Conservation (phyloP, 176 grass and related monocot genomes). For the Guadua angustifolia region DNA sequence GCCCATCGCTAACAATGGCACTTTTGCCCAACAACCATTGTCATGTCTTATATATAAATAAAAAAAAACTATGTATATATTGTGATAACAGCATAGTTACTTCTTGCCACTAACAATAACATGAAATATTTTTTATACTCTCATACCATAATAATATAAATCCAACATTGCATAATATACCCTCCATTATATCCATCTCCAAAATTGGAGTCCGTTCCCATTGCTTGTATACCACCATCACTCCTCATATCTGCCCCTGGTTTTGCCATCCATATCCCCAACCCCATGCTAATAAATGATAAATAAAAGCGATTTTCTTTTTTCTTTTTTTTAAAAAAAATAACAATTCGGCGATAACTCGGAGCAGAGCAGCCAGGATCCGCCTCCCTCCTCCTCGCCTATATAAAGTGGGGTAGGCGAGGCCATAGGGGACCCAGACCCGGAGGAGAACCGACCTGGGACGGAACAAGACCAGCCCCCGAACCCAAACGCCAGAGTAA, state of each 20-base stretch:
- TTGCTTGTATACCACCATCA: background rate
- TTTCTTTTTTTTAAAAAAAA: too few relatives aligned
- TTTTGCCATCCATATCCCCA: slow-evolving; percentile 11
- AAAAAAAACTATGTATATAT: background rate
- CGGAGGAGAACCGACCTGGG: background rate
- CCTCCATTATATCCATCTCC: background rate
- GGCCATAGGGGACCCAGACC: background rate
- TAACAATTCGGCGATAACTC: background rate
- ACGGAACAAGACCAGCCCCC: background rate
- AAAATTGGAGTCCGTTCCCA: background rate
- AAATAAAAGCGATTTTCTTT: background rate
- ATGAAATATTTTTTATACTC: background rate
- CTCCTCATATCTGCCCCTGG: background rate
- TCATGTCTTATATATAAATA: background rate
- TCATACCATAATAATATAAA: background rate
- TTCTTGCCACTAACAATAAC: background rate
- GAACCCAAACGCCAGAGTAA: background rate
- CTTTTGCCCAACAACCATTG: background rate
- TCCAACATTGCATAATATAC: background rate
- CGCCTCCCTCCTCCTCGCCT: background rate
- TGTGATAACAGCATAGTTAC: background rate
- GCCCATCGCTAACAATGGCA: background rate
- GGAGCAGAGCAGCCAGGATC: too few relatives aligned
- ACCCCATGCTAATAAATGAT: background rate
- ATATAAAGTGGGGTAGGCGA: slow-evolving; percentile 23